A percentile compares a stretch with the other conserved stretches of the same genome.
These are phyloP conservation scores for Aspergillus latus DNA, from an alignment of 2,329 filamentous ascomycete genomes.

Conservation along the genomic window DNA sequence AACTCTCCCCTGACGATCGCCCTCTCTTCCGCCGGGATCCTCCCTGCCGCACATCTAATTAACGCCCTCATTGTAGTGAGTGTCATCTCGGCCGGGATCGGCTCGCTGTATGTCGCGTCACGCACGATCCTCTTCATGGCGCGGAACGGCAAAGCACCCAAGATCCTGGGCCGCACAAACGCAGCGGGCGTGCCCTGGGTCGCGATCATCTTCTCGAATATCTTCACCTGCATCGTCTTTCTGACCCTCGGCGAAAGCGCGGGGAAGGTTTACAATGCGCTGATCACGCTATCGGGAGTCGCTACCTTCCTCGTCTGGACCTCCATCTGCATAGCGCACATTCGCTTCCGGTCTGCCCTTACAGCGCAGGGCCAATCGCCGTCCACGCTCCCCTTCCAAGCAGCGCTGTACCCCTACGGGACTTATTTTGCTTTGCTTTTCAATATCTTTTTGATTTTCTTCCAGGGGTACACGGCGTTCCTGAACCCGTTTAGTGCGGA, in stretches of 20 bases:
- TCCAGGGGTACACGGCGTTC: slow-evolving; percentile 55
- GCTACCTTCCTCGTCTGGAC: slow-evolving; percentile 22
- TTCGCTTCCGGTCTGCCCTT: slow-evolving; percentile 44
- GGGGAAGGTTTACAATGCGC: slow-evolving; percentile 30
- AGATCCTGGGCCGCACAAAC: slow-evolving; percentile 67
- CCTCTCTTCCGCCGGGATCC: slow-evolving; percentile 71
- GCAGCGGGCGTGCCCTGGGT: slow-evolving; percentile 60
- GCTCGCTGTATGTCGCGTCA: slow-evolving; percentile 74
- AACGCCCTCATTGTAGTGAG: slow-evolving; percentile 76
- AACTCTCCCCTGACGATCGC: slow-evolving; percentile 73
- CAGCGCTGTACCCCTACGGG: slow-evolving; percentile 53
- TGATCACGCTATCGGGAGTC: slow-evolving; percentile 34
- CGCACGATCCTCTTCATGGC: slow-evolving; percentile 76
- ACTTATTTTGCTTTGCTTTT: slow-evolving; percentile 49
- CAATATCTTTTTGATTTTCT: slow-evolving; percentile 52
- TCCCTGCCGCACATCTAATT: slow-evolving; percentile 71
- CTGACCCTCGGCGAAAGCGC: slow-evolving; percentile 32
- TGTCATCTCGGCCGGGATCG: slow-evolving; percentile 70
- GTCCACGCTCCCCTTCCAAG: slow-evolving; percentile 49
- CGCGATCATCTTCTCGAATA: slow-evolving; percentile 66
- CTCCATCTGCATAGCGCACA: slow-evolving; percentile 43
- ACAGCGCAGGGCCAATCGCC: slow-evolving; percentile 37
- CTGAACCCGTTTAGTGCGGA: slow-evolving; percentile 50
- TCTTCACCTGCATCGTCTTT: slow-evolving; percentile 56
- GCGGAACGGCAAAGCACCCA: slow-evolving; percentile 69